phyloP scores from a whole-genome alignment of 2,329 filamentous ascomycete genomes.

The Dactylellina parvicollis region DNA sequence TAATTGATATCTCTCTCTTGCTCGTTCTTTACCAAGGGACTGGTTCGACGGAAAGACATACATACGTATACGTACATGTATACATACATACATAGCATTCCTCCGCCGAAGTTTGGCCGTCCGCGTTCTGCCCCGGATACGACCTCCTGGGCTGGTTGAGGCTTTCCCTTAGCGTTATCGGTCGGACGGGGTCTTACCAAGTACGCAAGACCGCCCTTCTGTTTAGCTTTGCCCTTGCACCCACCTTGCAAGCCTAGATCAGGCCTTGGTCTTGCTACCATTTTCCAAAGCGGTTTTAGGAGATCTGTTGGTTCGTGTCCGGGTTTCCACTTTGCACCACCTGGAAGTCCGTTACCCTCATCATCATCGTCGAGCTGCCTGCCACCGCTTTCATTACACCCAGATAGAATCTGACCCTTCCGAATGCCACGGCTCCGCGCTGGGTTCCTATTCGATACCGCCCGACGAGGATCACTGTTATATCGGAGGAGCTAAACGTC shows the following conservation, averaged over 20 bases:
- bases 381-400: neutral
- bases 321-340: neutral
- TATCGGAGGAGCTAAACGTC: constrained; percentile 17
- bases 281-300: constrained; percentile 26
- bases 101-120: constrained; percentile 51
- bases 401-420: neutral
- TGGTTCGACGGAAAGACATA: no score
- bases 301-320: constrained; percentile 34
- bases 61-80: no score
- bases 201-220: constrained; percentile 21
- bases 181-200: constrained; percentile 29
- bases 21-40: constrained; percentile 29
- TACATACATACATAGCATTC: no score
- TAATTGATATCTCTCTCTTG: constrained; percentile 14
- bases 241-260: constrained; percentile 4
- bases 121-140: constrained; percentile 28
- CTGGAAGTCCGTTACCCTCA: neutral
- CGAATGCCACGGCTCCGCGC: neutral
- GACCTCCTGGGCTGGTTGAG: constrained; percentile 29
- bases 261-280: constrained; percentile 29
- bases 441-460: neutral
- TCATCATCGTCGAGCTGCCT: neutral
- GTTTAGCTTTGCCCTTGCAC: constrained; percentile 13
- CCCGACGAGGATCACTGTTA: neutral
- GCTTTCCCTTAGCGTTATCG: constrained; percentile 37